Evolutionary conservation across 73 alveolate genomes (phyloP).

Genomic region (Paraurostyla sp.): DNA sequence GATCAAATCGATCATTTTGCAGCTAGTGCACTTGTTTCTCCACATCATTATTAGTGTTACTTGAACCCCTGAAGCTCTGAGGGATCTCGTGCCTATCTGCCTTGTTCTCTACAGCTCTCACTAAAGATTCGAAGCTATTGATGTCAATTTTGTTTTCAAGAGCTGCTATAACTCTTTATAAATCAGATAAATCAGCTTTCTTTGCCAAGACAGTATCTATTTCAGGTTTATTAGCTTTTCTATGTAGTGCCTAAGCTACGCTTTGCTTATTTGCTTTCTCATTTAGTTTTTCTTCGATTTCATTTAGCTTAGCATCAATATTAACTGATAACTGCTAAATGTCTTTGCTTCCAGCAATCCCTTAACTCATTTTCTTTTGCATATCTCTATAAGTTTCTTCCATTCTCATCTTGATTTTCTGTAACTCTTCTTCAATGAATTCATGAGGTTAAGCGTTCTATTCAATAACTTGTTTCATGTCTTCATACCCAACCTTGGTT

Average conservation of each 20-base stretch:
- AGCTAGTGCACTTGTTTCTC: not conserved
- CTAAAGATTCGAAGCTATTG: conserved; percentile 45
- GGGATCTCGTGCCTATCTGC: conserved; percentile 69
- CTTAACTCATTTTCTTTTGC: not conserved
- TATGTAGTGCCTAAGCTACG: conserved; percentile 77
- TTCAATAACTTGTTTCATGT: conserved; percentile 26
- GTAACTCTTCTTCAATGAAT: conserved; percentile 26
- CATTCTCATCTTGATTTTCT: not conserved
- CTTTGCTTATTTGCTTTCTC: conserved; percentile 75
- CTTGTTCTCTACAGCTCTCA: conserved; percentile 62
- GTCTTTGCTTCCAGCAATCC: conserved; percentile 24
- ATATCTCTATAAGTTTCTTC: conserved; percentile 37
- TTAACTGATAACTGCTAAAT: not conserved
- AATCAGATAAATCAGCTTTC: conserved; percentile 75
- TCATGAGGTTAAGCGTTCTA: not conserved
- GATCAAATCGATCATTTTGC: conserved; percentile 29
- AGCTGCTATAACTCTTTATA: conserved; percentile 48
- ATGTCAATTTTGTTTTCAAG: conserved; percentile 66
- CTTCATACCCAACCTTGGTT: conserved; percentile 67
- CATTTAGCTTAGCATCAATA: conserved; percentile 26
- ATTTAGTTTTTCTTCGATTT: conserved; percentile 52
- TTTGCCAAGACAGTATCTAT: conserved; percentile 70
- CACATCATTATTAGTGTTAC: not conserved
- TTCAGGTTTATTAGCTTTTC: conserved; percentile 74
- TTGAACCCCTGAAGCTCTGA: not conserved